Base-by-base conservation (phyloP, 176 grass and related monocot species). In the Olyra latifolia region DNA sequence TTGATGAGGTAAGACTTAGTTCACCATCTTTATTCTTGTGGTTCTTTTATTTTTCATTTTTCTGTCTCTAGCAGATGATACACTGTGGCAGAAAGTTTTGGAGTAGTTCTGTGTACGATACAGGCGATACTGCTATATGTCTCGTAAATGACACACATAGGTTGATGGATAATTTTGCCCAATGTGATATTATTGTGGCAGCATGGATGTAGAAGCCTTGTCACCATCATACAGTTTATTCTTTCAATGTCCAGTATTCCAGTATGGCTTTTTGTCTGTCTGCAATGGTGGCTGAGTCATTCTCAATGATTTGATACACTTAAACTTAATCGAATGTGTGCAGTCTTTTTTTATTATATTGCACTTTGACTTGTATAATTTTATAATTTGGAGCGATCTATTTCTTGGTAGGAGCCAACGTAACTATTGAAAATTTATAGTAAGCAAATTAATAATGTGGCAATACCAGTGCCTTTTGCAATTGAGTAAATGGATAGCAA, bases 1-100 rank as follows among this genome's bases (percentile, higher is more conserved):
- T 98, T 75, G 96, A 98, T 44, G 90, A 94, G 92, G 96, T 98
- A 87, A 39, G 17, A 1, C 79, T 40, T 45, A 16, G 28, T 23
- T 72, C 8, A 24, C 14, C 25, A 6, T 13, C 44, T 54, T 54
- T 69, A 15, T 13, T 84, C 66, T 44, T 27, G 32, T 78, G 2
- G 0, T 79, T 71, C n/a, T 79, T 19, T 76, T 10, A 30, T 30
- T 62, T 62, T 69, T 19, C 39, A 63, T 66, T 11, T 60, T 32
- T 24, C 71, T 59, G 46, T 45, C 6, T 60, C 47, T 76, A 78
- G 45, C 8, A 48, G 20, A 67, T 45, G 55, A 62, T 57, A 52
- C 12, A 1, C 19, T 55, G 32, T 19, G 22, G 19, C 10, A 71
- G 27, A 35, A 15, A 35, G 4, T n/a, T 69, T 66, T 43, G 65